Conservation (phyloP, 805 yeast species). For the Alloascoidea africana region DNA sequence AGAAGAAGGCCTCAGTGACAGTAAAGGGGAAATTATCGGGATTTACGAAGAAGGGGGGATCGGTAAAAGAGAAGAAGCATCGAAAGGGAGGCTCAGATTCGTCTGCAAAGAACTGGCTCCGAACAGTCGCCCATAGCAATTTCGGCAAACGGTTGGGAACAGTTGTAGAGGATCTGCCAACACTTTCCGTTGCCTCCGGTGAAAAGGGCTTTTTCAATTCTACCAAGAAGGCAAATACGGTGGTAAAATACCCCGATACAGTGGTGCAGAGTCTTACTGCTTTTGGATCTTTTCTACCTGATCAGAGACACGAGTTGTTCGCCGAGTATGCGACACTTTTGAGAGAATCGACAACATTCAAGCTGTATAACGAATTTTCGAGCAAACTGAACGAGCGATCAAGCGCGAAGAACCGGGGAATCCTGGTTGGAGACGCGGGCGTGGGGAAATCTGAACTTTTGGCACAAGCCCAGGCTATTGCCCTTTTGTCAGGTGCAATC, state of each 20-base stretch:
- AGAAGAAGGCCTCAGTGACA: too few species aligned
- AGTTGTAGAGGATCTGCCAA: too few species aligned
- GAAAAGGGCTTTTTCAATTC: slow-evolving; percentile 4
- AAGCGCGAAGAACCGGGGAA: slow-evolving; percentile 28
- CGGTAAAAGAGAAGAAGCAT: too few species aligned
- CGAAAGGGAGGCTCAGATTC: too few species aligned
- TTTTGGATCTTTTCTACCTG: slow-evolving; percentile 50
- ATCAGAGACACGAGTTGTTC: slow-evolving; percentile 56
- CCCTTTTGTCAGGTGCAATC: slow-evolving; percentile 23
- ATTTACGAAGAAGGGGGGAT: too few species aligned
- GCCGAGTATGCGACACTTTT: slow-evolving; percentile 42
- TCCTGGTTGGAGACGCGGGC: slow-evolving; percentile 59
- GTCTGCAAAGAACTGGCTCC: neutral
- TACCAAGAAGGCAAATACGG: slow-evolving; percentile 16
- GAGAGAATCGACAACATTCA: slow-evolving; percentile 29
- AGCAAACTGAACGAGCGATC: slow-evolving; percentile 17
- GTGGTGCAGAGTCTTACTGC: slow-evolving; percentile 28
- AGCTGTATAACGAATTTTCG: slow-evolving; percentile 24
- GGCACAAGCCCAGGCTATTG: slow-evolving; percentile 53
- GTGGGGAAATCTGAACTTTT: slow-evolving; percentile 66
- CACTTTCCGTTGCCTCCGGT: too few species aligned
- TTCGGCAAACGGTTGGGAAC: too few species aligned
- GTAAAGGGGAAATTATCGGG: too few species aligned
- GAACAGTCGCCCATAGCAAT: neutral
- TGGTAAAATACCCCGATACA: slow-evolving; percentile 26